Conservation (phyloP, 192 early-diverging fungal genomes). For the Coemansia sp. region DNA sequence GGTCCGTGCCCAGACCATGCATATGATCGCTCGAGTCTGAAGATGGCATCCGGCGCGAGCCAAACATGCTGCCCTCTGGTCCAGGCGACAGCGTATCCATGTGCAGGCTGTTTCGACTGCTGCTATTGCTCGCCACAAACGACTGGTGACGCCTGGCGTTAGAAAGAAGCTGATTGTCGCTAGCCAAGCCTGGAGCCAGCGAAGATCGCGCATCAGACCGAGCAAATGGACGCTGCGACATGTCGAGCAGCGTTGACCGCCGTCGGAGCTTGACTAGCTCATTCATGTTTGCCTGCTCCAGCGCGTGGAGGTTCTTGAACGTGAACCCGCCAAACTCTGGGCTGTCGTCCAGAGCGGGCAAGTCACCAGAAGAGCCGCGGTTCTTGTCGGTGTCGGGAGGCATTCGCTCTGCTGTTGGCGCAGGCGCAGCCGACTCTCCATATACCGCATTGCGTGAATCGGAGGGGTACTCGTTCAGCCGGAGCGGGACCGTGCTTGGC, state of each 20-base stretch:
- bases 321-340: constrained; percentile 84
- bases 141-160: background rate
- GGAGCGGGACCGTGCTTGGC: constrained; percentile 23
- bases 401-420: background rate
- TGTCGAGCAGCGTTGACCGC: constrained; percentile 41
- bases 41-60: background rate
- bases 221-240: background rate
- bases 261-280: constrained; percentile 74
- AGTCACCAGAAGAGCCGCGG: background rate
- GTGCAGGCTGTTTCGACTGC: constrained; percentile 4
- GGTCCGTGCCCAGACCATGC: background rate
- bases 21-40: constrained; percentile 1
- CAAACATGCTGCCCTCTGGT: background rate
- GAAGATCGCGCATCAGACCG: background rate
- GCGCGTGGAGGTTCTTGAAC: constrained; percentile 84
- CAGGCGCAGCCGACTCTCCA: background rate
- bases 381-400: background rate
- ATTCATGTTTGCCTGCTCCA: constrained; percentile 90
- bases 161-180: background rate
- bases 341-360: constrained; percentile 18
- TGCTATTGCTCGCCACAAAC: background rate
- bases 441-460: background rate
- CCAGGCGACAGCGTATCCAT: background rate
- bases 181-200: background rate
- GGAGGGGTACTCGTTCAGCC: background rate